phyloP scores from a whole-genome alignment of 2,329 filamentous ascomycete genomes.

The Juglanconis oblonga region DNA sequence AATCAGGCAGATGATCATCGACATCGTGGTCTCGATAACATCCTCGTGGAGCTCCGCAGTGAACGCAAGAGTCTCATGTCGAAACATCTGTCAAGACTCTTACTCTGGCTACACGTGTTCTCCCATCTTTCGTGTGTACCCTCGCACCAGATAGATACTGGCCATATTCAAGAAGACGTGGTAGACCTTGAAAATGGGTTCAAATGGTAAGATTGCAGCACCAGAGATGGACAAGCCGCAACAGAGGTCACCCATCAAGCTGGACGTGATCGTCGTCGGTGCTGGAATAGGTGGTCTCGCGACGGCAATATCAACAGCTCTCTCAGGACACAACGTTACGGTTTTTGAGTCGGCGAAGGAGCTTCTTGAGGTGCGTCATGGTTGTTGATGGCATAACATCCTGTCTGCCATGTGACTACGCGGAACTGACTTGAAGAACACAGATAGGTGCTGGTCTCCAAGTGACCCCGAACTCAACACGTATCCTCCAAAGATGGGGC shows the following conservation, averaged over 20 bases:
- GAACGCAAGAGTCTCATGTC: no score
- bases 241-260: conserved; percentile 10
- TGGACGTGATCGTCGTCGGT: conserved; percentile 16
- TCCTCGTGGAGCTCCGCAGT: no score
- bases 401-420: neutral
- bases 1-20: no score
- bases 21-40: no score
- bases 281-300: conserved; percentile 19
- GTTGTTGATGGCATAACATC: no score
- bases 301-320: conserved; percentile 15
- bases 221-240: neutral
- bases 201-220: neutral
- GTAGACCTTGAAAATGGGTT: conserved; percentile 15
- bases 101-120: no score
- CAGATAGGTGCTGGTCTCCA: conserved; percentile 26
- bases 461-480: conserved; percentile 28
- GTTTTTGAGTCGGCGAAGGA: conserved; percentile 20
- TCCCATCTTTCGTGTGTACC: no score
- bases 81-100: no score
- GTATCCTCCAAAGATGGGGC: conserved; percentile 26
- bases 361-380: conserved; percentile 15
- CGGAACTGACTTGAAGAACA: neutral
- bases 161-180: no score
- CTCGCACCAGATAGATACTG: no score
- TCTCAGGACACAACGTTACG: conserved; percentile 17